Conservation (phyloP, 257 asterid genomes). For the Primulina tabacum region DNA sequence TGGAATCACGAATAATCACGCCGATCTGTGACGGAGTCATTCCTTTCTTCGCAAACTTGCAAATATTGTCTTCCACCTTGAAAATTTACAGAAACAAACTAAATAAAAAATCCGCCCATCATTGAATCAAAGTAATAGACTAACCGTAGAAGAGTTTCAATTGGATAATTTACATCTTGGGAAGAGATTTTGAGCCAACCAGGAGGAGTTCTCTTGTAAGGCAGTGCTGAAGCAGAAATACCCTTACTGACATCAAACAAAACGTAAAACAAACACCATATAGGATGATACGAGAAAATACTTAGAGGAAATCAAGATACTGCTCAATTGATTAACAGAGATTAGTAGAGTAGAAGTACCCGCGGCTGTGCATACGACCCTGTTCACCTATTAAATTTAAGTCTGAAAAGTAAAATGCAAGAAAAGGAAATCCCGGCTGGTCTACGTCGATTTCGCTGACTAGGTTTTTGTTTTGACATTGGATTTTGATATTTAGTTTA, state of each 20-base stretch:
- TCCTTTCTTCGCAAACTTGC: constrained; percentile 49
- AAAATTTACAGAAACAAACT: background rate
- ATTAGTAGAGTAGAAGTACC: constrained; percentile 21
- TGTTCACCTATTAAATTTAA: no score
- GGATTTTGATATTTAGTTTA: no score
- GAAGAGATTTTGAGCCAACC: constrained; percentile 46
- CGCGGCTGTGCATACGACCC: constrained; percentile 67
- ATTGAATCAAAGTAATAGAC: no score
- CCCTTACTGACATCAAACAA: constrained; percentile 38
- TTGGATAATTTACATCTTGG: constrained; percentile 31
- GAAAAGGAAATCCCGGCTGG: no score
- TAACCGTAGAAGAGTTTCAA: no score
- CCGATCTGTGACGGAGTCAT: constrained; percentile 51
- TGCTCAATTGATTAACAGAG: no score
- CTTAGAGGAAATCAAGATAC: no score
- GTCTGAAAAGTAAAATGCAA: no score
- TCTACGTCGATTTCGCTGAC: no score
- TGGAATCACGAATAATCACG: constrained; percentile 55
- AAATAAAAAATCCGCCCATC: background rate
- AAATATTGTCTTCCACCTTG: constrained; percentile 45
- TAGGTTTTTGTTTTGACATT: no score
- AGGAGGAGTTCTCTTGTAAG: constrained; percentile 49
- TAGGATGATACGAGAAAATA: constrained; percentile 12
- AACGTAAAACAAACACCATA: background rate
- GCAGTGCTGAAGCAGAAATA: constrained; percentile 51